A percentile compares a stretch with the other conserved stretches of the same genome.
These are phyloP conservation scores for Coniella lustricola DNA, from an alignment of 2,329 filamentous ascomycete species.

Conservation along the genomic window DNA sequence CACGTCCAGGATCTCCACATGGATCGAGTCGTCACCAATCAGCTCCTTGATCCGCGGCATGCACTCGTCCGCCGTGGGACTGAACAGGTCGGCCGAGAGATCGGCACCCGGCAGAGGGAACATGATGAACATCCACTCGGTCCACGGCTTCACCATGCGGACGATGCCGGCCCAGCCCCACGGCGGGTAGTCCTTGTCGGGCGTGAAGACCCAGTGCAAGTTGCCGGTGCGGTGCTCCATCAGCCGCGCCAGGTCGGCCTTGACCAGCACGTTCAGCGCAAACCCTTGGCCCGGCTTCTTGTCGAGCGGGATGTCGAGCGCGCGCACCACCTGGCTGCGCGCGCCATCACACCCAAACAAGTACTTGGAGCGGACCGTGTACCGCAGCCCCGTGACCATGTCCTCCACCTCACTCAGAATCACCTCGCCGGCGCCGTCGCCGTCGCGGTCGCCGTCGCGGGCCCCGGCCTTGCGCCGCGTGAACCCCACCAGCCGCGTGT, in stretches of 20 bases:
- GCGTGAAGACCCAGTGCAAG: slow-evolving; percentile 53
- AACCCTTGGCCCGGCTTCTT: slow-evolving; percentile 28
- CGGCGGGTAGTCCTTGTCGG: slow-evolving; percentile 41
- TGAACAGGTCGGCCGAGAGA: slow-evolving; percentile 25
- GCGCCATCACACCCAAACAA: slow-evolving; percentile 50
- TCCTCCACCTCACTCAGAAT: slow-evolving; percentile 14
- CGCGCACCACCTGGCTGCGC: slow-evolving; percentile 30
- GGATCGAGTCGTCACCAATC: slow-evolving; percentile 47
- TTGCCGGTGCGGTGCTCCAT: slow-evolving; percentile 47
- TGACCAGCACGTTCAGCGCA: slow-evolving; percentile 34
- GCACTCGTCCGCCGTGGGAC: slow-evolving; percentile 41
- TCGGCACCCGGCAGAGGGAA: slow-evolving; percentile 35
- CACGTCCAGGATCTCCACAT: slow-evolving; percentile 43
- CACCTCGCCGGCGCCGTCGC: slow-evolving; percentile 7
- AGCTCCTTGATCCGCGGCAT: slow-evolving; percentile 37
- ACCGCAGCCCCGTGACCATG: not conserved
- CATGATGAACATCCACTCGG: slow-evolving; percentile 55
- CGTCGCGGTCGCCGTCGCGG: too few species aligned
- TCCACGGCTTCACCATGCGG: slow-evolving; percentile 58
- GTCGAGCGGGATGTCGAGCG: slow-evolving; percentile 29
- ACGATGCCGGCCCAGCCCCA: slow-evolving; percentile 45
- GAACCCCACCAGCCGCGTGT: slow-evolving; percentile 32
- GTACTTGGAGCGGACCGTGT: slow-evolving; percentile 40
- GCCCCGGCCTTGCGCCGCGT: too few species aligned
- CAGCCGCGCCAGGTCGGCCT: slow-evolving; percentile 40